These are phyloP conservation scores for Trichosporon sp. DNA, from an alignment of 1,284 basidiomycete genomes.

Conservation along the genomic window DNA sequence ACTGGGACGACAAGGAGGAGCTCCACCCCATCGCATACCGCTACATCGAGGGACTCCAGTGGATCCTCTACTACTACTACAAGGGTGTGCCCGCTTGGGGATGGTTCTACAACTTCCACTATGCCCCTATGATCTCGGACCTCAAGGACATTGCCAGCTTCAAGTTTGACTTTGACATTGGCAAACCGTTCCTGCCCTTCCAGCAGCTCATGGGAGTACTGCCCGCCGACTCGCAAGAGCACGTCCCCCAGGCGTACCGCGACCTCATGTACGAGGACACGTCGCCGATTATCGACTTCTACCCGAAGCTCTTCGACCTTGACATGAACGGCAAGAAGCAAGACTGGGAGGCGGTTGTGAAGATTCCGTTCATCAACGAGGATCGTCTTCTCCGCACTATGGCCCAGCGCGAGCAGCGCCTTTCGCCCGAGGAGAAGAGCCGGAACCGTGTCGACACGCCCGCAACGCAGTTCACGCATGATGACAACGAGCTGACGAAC, in stretches of 20 bases:
- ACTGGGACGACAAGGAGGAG: slow-evolving; percentile 66
- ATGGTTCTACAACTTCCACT: slow-evolving; percentile 99
- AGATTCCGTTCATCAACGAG: slow-evolving; percentile 98
- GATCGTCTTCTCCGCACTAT: slow-evolving; percentile 77
- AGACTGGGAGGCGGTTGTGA: slow-evolving; percentile 98
- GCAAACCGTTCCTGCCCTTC: slow-evolving; percentile 88
- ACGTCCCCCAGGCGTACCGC: slow-evolving; percentile 84
- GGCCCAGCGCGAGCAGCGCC: slow-evolving; percentile 75
- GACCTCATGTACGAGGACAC: slow-evolving; percentile 85
- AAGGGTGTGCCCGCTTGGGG: slow-evolving; percentile 95
- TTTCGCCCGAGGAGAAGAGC: slow-evolving; percentile 73
- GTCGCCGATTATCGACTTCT: slow-evolving; percentile 93
- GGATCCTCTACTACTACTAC: slow-evolving; percentile 99
- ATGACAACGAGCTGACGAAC: slow-evolving; percentile 63
- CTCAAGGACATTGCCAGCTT: slow-evolving; percentile 74
- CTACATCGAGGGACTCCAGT: slow-evolving; percentile 94
- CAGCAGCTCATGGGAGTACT: slow-evolving; percentile 99
- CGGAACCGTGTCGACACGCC: slow-evolving; percentile 76
- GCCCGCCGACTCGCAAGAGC: slow-evolving; percentile 82
- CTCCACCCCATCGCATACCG: slow-evolving; percentile 71
- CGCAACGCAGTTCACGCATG: slow-evolving; percentile 77
- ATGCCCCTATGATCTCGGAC: slow-evolving; percentile 91
- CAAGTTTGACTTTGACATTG: slow-evolving; percentile 82
- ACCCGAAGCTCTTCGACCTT: slow-evolving; percentile 84
- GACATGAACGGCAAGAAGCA: slow-evolving; percentile 98